These are phyloP conservation scores for Candida montana DNA, from an alignment of 805 yeast genomes.

Conservation along the genomic window DNA sequence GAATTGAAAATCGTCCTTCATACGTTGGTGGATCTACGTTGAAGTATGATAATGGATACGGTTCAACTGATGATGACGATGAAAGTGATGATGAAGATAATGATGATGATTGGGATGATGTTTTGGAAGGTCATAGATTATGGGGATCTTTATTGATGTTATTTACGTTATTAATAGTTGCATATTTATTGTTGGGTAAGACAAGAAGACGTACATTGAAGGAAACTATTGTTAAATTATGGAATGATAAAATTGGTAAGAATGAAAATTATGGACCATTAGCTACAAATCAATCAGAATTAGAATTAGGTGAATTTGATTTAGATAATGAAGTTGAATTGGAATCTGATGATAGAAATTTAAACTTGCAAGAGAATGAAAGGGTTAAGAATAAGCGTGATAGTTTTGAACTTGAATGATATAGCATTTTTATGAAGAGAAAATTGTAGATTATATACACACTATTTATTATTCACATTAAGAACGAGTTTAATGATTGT, in stretches of 20 bases:
- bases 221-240: constrained; percentile 11
- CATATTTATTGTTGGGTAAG: constrained; percentile 32
- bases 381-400: background rate
- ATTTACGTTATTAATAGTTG: constrained; percentile 25
- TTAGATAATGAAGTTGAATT: constrained; percentile 4
- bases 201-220: constrained; percentile 18
- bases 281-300: constrained; percentile 9
- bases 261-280: constrained; percentile 5
- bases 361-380: background rate
- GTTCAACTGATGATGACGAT: constrained; percentile 22
- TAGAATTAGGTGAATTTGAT: constrained; percentile 13
- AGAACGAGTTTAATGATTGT: constrained; percentile 58
- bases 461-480: too few relatives aligned
- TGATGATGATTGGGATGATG: constrained; percentile 35
- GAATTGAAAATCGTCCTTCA: constrained; percentile 38
- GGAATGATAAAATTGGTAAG: constrained; percentile 5
- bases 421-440: too few relatives aligned
- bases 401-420: too few relatives aligned
- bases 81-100: constrained; percentile 24
- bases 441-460: too few relatives aligned
- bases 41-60: constrained; percentile 9
- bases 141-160: constrained; percentile 34
- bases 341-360: background rate
- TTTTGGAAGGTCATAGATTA: constrained; percentile 27
- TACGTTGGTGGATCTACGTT: constrained; percentile 23